Conservation (phyloP, 1,284 basidiomycete genomes). For the Microbotryum lychnidis-dioicae region DNA sequence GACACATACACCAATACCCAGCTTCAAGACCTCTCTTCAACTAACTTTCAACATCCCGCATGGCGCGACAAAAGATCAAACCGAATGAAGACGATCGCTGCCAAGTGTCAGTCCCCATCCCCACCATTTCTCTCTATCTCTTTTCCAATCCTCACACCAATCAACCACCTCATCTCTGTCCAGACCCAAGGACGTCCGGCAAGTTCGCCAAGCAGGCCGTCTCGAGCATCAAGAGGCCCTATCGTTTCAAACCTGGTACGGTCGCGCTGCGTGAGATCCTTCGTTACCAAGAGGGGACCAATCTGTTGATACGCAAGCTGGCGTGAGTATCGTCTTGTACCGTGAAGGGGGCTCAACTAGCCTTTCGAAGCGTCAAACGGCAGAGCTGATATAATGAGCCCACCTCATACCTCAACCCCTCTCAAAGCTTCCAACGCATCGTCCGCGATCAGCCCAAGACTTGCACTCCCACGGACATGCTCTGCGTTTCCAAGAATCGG, state of each 20-base stretch:
- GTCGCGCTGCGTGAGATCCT: slow-evolving; percentile 33
- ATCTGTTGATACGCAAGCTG: slow-evolving; percentile 27
- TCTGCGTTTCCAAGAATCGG: slow-evolving; percentile 74
- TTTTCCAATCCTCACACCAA: background rate
- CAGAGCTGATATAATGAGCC: background rate
- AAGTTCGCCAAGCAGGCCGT: background rate
- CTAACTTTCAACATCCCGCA: background rate
- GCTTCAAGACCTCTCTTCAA: background rate
- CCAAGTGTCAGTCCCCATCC: background rate
- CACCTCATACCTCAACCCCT: too few relatives aligned
- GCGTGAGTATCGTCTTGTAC: slow-evolving; percentile 5
- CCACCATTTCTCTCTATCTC: background rate
- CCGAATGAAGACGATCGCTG: background rate
- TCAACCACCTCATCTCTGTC: background rate
- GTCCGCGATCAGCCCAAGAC: slow-evolving; percentile 27
- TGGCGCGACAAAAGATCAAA: background rate
- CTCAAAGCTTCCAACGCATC: slow-evolving; percentile 23
- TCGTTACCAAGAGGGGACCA: slow-evolving; percentile 28
- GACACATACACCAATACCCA: too few relatives aligned
- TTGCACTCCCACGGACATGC: slow-evolving; percentile 56
- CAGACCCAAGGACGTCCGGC: background rate
- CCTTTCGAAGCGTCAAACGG: background rate
- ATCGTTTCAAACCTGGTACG: slow-evolving; percentile 32
- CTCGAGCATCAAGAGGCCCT: background rate
- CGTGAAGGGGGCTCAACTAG: background rate